Percentiles rank a stretch among this genome's conserved stretches.
phyloP scores from a whole-genome alignment of 2,329 filamentous ascomycete species.

The Colletotrichum godetiae region DNA sequence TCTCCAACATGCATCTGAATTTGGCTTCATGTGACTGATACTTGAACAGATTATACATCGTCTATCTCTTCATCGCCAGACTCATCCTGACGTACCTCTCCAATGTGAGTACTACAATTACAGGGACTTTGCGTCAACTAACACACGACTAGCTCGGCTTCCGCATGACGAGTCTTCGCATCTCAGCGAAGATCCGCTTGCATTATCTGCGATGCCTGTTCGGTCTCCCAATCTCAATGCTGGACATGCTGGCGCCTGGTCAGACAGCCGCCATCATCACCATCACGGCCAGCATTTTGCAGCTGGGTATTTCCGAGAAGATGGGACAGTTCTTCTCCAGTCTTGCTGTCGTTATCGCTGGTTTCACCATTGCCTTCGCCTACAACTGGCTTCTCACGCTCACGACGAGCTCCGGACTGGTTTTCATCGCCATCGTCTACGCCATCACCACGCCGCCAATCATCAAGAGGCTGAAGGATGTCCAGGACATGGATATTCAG shows the following conservation, averaged over 20 bases:
- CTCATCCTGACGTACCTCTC: conserved; percentile 47
- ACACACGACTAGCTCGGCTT: conserved; percentile 51
- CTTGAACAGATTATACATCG: conserved; percentile 45
- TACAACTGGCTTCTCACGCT: conserved; percentile 65
- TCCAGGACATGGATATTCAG: conserved; percentile 50
- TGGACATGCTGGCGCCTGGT: conserved; percentile 62
- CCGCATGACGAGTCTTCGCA: conserved; percentile 59
- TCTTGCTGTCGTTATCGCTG: conserved; percentile 52
- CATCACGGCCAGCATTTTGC: conserved; percentile 62
- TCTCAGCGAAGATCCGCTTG: conserved; percentile 61
- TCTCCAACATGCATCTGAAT: background rate
- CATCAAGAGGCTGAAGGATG: conserved; percentile 44
- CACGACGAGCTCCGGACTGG: conserved; percentile 57
- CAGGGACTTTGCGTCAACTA: background rate
- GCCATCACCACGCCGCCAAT: conserved; percentile 46
- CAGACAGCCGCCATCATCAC: conserved; percentile 64
- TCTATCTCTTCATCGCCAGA: conserved; percentile 48
- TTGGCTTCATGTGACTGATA: background rate
- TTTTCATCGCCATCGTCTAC: conserved; percentile 51
- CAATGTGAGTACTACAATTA: conserved; percentile 40
- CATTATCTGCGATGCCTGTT: conserved; percentile 62
- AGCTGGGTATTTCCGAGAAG: conserved; percentile 65
- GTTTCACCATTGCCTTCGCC: conserved; percentile 62
- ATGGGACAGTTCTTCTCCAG: conserved; percentile 56
- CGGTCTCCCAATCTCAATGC: conserved; percentile 57